Evolutionary conservation across 2,329 filamentous ascomycete genomes (phyloP).

Genomic region (Phialocephala sp.): DNA sequence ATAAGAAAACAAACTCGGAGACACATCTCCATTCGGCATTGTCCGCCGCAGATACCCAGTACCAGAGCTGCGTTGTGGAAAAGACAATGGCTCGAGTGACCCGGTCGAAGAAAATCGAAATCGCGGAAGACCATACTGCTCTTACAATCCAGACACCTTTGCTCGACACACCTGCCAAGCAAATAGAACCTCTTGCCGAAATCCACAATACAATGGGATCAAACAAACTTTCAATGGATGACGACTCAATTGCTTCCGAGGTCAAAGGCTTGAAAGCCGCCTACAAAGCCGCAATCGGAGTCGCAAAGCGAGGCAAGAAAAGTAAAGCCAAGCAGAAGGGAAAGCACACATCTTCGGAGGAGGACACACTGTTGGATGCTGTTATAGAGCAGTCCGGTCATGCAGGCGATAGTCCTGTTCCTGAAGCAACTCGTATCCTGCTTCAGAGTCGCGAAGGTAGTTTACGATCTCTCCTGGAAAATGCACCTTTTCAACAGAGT

Average conservation of each 20-base stretch:
- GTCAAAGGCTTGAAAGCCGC: constrained; percentile 43
- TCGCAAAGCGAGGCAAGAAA: constrained; percentile 37
- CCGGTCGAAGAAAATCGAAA: constrained; percentile 39
- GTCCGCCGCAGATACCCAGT: background rate
- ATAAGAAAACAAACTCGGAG: constrained; percentile 16
- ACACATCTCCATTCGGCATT: constrained; percentile 16
- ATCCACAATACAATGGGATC: constrained; percentile 30
- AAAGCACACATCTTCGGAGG: constrained; percentile 12
- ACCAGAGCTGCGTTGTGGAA: constrained; percentile 10
- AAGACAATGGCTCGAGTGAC: constrained; percentile 42
- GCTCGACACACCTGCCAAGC: constrained; percentile 28
- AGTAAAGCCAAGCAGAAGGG: constrained; percentile 33
- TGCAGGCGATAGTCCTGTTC: constrained; percentile 19
- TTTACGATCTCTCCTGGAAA: constrained; percentile 21
- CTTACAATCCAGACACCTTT: constrained; percentile 32
- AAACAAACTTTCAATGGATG: constrained; percentile 27
- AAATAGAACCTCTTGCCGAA: constrained; percentile 27
- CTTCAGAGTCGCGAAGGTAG: constrained; percentile 28
- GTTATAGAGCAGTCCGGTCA: constrained; percentile 14
- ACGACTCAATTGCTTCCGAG: constrained; percentile 34
- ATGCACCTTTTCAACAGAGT: constrained; percentile 9
- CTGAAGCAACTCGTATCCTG: constrained; percentile 18
- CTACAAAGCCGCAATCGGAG: constrained; percentile 41
- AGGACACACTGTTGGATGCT: constrained; percentile 16
- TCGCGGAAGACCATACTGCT: constrained; percentile 39